Base-by-base conservation (phyloP, 192 early-diverging fungal genomes). In the Dispira parvispora region DNA sequence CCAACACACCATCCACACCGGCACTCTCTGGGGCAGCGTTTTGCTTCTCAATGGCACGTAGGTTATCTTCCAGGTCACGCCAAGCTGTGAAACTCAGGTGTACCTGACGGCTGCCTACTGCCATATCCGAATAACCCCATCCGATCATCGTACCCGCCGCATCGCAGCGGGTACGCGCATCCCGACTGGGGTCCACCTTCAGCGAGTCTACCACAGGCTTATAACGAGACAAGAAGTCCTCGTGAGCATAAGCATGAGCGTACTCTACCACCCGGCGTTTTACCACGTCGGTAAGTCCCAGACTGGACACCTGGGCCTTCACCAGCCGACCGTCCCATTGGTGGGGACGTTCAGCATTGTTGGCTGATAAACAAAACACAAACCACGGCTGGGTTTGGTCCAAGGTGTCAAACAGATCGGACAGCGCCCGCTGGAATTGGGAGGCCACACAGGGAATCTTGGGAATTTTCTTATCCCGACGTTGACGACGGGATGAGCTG, bases 371-470 rank as follows among this genome's bases (percentile, higher is more conserved):
- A 68, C 89, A 92, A 67, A 84, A 74, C 46, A 90, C 60, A 63
- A 84, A 87, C 87, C 88, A 92, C 32, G 85, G 78, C n/a, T 79
- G 75, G 6, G 87, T 88, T 62, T 89, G 84, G 64, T 84, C 83
- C 47, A 92, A 69, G 13, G 82, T 79, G 49, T 75, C 80, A 46
- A 83, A 78, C 13, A 88, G 66, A 46, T 88, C 84, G 38, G 80
- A 76, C 38, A 87, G 70, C 8, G 84, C 80, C 6, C 83, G 80
- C 63, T 84, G 83, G 63, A 88, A 74, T 67, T 87, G 86, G 20
- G 82, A 72, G 0, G 79, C 71, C 13, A 88, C 69, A 21, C 78
- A 82, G 0, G 76, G 67, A 14, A 83, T 77, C 68, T 80, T 83
- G 58, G 69, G 72, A 8, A 20, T 38, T 46, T 57, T 73, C 4